These are phyloP conservation scores for Volvox carteri DNA, from an alignment of 163 green algal genomes.

Conservation along the genomic window DNA sequence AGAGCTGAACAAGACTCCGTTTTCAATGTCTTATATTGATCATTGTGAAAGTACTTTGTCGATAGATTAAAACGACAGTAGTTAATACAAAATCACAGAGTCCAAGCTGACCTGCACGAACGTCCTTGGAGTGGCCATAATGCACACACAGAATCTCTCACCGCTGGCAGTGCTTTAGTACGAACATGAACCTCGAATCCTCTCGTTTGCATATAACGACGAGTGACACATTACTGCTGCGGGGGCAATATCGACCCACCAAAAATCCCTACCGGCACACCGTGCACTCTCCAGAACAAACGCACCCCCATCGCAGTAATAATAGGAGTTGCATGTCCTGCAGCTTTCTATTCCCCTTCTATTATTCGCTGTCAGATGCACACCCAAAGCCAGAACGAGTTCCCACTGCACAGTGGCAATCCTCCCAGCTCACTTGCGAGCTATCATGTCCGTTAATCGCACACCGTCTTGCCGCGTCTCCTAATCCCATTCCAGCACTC, in stretches of 20 bases:
- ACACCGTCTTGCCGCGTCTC: too few relatives aligned
- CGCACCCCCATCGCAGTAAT: neutral
- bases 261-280: conserved; percentile 9
- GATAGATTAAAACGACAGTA: too few relatives aligned
- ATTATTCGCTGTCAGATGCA: neutral
- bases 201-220: neutral
- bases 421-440: too few relatives aligned
- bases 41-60: too few relatives aligned
- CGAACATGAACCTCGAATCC: neutral
- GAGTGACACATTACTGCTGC: neutral
- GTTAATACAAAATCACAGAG: neutral
- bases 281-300: neutral
- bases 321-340: conserved; percentile 13
- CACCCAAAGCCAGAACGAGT: too few relatives aligned
- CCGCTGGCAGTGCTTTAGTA: neutral
- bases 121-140: neutral
- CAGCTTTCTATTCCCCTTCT: neutral
- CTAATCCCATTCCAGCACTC: too few relatives aligned
- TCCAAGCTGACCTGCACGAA: neutral
- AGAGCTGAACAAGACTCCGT: too few relatives aligned
- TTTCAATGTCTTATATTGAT: too few relatives aligned
- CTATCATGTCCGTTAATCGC: too few relatives aligned
- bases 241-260: neutral
- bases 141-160: conserved; percentile 1
- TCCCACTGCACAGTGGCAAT: too few relatives aligned